These are phyloP conservation scores for Ogataea dorogensis DNA, from an alignment of 805 yeast species.

Conservation along the genomic window DNA sequence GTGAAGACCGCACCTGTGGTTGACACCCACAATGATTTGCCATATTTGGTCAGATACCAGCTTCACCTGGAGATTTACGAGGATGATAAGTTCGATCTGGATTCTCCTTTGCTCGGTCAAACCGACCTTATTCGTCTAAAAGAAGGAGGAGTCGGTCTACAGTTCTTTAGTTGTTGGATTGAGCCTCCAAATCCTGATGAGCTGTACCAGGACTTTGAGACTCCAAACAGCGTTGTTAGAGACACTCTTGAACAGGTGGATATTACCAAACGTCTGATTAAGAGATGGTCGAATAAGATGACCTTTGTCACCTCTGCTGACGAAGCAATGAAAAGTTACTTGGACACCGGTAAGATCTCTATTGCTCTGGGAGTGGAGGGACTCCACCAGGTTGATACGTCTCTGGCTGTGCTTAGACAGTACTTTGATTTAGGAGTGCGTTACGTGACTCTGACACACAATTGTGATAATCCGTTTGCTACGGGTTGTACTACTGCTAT, in stretches of 20 bases:
- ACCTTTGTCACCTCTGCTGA: conserved; percentile 40
- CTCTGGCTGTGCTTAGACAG: conserved; percentile 49
- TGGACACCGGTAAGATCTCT: conserved; percentile 36
- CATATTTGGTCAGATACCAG: conserved; percentile 45
- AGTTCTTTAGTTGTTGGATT: conserved; percentile 50
- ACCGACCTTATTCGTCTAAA: conserved; percentile 44
- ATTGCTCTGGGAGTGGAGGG: conserved; percentile 55
- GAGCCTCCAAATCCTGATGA: conserved; percentile 44
- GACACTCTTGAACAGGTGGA: conserved; percentile 57
- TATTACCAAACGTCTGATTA: conserved; percentile 44
- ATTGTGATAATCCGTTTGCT: conserved; percentile 58
- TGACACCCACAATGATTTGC: conserved; percentile 55
- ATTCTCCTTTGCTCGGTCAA: conserved; percentile 39
- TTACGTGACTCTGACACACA: conserved; percentile 52
- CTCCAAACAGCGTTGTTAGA: conserved; percentile 43
- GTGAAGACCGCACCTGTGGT: conserved; percentile 37
- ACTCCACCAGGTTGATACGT: conserved; percentile 49
- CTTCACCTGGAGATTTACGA: conserved; percentile 42
- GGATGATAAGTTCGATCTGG: conserved; percentile 38
- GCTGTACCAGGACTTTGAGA: conserved; percentile 44
- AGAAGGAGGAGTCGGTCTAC: conserved; percentile 47
- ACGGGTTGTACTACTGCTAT: conserved; percentile 50
- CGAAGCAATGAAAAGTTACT: conserved; percentile 40
- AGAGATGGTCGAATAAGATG: conserved; percentile 39
- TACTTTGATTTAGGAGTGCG: conserved; percentile 50